Evolutionary conservation across 768 basidiomycete species (phyloP), one percentile per base, ranked within the genome.

Genomic region (Boletus rubroflammeus): DNA sequence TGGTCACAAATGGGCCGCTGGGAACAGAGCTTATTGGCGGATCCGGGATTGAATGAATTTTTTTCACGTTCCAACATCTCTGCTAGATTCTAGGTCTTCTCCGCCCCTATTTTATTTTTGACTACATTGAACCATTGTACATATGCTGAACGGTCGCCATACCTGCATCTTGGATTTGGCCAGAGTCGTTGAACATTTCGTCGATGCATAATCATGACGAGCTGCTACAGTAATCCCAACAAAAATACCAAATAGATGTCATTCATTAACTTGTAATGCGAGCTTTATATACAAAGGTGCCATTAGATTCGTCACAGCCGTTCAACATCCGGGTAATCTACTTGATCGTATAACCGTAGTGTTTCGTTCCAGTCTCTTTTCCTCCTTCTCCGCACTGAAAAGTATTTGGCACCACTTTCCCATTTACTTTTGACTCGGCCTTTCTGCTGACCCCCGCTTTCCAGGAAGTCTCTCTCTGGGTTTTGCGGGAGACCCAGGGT

Each of bases 351-450:
- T 51, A 90, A 70, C 44, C 90, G 76, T 43, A 93, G 71, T 5
- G 86, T 90, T 72, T 93, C 91, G 61, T 91, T 91, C 91, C 92
- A 93, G 62, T 93, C 92, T 59, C 90, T 80, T 71, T 93, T 93
- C 59, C 90, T 75, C 62, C 91, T 73, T 57, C 90, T 74, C 54
- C 79, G 80, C 53, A 93, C 75, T 19, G 90, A 93, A 65, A 93
- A 93, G 64, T 93, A 93, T 60, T 83, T 78, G 36, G 82, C 74
- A 28, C 78, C 76, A 55, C 86, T 84, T 56, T 87, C 87, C 90
- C 89, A 90, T 7, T 66, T 63, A 13, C 82, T 53, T 52, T 76
- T 70, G 40, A 88, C 82, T 26, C 88, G 76, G 0, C 90, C 88
- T 69, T 91, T 90, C 64, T 91, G 81, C 65, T 66, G 75, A 28